Evolutionary conservation across 352 stramenopile species (phyloP).

Genomic region (Pythium phragmitis): DNA sequence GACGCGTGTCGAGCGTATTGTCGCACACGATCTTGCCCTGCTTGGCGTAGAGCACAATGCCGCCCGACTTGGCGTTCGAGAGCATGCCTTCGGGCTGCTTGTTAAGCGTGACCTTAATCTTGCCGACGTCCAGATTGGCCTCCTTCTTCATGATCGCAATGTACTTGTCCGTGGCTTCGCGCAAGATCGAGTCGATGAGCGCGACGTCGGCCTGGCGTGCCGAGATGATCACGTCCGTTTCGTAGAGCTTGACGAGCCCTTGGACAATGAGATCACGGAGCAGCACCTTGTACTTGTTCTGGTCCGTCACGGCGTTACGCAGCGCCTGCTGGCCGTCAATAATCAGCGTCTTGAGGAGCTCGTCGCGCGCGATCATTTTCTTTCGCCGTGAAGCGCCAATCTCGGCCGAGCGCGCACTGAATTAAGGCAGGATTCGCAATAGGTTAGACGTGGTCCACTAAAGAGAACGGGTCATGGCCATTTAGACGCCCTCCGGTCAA

Average conservation of each 20-base stretch:
- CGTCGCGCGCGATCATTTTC: constrained; percentile 95
- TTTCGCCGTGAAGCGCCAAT: constrained; percentile 94
- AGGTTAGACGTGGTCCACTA: not conserved
- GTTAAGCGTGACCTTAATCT: constrained; percentile 91
- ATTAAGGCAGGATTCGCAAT: not conserved
- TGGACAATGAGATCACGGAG: constrained; percentile 97
- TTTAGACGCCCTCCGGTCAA: not conserved
- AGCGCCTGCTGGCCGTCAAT: constrained; percentile 58
- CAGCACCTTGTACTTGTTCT: constrained; percentile 92
- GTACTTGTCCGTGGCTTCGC: constrained; percentile 85
- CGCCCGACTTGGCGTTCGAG: constrained; percentile 71
- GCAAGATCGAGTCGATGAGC: constrained; percentile 85
- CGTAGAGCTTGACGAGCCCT: constrained; percentile 98
- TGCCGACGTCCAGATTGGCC: constrained; percentile 89
- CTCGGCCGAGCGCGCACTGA: constrained; percentile 88
- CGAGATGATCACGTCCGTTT: constrained; percentile 92
- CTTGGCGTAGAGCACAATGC: constrained; percentile 84
- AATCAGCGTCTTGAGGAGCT: constrained; percentile 86
- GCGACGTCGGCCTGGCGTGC: constrained; percentile 91
- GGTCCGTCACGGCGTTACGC: constrained; percentile 49
- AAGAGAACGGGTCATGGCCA: not conserved
- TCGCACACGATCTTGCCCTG: constrained; percentile 97
- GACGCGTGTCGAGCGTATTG: constrained; percentile 95
- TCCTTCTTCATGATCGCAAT: constrained; percentile 86
- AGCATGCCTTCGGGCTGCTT: constrained; percentile 84